Evolutionary conservation across 129 eudicot genomes (phyloP).

Genomic region (Erigeron canadensis): DNA sequence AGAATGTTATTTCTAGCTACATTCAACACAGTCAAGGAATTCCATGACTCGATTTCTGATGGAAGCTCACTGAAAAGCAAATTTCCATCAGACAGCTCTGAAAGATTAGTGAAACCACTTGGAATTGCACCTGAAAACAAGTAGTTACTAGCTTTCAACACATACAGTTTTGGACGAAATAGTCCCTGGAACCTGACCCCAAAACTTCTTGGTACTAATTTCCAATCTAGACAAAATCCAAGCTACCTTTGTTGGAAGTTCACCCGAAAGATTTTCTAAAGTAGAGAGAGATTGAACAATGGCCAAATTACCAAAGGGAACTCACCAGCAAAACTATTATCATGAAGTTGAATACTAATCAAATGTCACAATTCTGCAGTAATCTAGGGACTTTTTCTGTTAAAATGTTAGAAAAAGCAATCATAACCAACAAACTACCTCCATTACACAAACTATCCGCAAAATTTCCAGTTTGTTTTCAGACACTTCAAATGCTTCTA

Average conservation of each 20-base stretch:
- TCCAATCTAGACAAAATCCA: constrained; percentile 71
- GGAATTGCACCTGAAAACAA: constrained; percentile 73
- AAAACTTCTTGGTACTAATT: constrained; percentile 70
- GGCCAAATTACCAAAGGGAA: constrained; percentile 68
- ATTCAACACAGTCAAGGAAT: constrained; percentile 50
- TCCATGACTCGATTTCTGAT: constrained; percentile 61
- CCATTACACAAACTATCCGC: constrained; percentile 71
- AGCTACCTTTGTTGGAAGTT: constrained; percentile 54
- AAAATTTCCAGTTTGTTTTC: constrained; percentile 64
- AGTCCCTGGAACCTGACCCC: constrained; percentile 57
- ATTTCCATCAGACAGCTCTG: constrained; percentile 68
- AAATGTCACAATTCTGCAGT: constrained; percentile 50
- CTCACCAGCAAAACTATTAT: constrained; percentile 66
- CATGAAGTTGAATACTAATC: constrained; percentile 47
- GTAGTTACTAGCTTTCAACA: constrained; percentile 74
- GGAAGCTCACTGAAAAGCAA: constrained; percentile 74
- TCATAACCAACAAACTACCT: constrained; percentile 45
- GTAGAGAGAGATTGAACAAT: constrained; percentile 35
- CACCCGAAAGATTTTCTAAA: constrained; percentile 58
- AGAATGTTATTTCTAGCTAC: constrained; percentile 69
- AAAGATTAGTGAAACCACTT: constrained; percentile 50
- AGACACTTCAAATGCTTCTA: constrained; percentile 68
- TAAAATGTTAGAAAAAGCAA: constrained; percentile 62
- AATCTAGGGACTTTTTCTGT: constrained; percentile 74
- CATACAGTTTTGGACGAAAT: constrained; percentile 49